phyloP scores from a whole-genome alignment of 2,329 filamentous ascomycete genomes.

The Harringtonia aguacate region DNA sequence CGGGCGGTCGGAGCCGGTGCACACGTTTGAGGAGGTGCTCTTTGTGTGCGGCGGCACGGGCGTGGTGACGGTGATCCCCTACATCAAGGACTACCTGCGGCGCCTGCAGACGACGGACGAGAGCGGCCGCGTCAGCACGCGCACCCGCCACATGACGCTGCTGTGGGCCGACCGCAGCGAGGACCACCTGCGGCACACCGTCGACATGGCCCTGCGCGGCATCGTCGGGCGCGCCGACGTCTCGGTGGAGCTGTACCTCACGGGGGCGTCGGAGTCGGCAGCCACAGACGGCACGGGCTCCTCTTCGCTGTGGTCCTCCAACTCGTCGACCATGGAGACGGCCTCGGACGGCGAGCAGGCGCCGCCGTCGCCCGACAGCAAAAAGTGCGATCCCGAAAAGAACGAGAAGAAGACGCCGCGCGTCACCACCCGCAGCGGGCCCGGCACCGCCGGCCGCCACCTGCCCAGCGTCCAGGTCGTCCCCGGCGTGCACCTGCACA shows the following conservation, averaged over 20 bases:
- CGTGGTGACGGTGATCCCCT: conserved; percentile 3
- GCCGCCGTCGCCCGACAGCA: no score
- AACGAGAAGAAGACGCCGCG: no score
- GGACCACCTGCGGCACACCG: background rate
- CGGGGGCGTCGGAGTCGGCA: no score
- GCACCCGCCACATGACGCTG: conserved; percentile 2
- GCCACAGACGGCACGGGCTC: no score
- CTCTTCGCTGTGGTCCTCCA: no score
- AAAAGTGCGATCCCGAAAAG: no score
- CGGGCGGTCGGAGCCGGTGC: conserved; percentile 3
- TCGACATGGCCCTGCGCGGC: background rate
- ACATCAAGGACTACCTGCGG: conserved; percentile 5
- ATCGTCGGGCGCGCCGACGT: conserved; percentile 2
- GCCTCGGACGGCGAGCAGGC: no score
- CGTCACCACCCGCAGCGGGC: background rate
- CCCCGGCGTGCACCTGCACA: background rate
- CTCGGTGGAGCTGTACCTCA: background rate
- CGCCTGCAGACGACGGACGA: background rate
- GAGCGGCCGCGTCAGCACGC: background rate
- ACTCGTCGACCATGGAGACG: no score
- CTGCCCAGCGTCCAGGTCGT: background rate
- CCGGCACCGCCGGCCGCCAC: background rate
- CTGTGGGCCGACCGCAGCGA: conserved; percentile 6
- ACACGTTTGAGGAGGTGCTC: conserved; percentile 2
- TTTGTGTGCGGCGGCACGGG: conserved; percentile 5